Evolutionary conservation across 2,329 filamentous ascomycete genomes (phyloP).

Genomic region (Gnomoniopsis sp.): DNA sequence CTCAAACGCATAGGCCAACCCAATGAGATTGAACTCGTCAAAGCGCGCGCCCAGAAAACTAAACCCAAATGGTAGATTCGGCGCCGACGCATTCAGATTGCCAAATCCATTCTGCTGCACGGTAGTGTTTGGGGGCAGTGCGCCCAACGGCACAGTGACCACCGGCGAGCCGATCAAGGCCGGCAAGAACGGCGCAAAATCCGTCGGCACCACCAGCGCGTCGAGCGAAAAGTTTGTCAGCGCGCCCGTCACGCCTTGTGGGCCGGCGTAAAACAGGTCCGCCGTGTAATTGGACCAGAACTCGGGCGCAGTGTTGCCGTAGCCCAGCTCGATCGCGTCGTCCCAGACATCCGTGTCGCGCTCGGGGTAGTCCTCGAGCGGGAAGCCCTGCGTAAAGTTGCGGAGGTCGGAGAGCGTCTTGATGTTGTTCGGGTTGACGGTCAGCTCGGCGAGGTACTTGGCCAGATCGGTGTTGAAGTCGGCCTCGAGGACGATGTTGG

Average conservation of each 20-base stretch:
- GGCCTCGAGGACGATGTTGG: constrained; percentile 37
- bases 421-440: constrained; percentile 55
- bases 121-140: background rate
- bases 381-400: constrained; percentile 51
- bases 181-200: constrained; percentile 5
- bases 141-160: constrained; percentile 11
- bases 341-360: constrained; percentile 60
- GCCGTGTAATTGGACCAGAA: constrained; percentile 57
- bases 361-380: constrained; percentile 56
- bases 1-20: constrained; percentile 67
- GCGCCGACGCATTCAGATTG: constrained; percentile 7
- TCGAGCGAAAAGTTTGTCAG: constrained; percentile 13
- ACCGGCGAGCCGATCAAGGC: constrained; percentile 14
- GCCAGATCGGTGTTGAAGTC: constrained; percentile 59
- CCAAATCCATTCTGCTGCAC: constrained; percentile 2
- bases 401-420: constrained; percentile 47
- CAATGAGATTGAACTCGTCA: constrained; percentile 58
- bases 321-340: constrained; percentile 44
- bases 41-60: constrained; percentile 58
- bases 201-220: constrained; percentile 12
- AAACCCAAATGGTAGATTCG: constrained; percentile 47
- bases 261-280: constrained; percentile 51
- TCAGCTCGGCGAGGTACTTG: constrained; percentile 54
- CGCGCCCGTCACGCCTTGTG: constrained; percentile 55
- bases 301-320: constrained; percentile 51